Percentiles rank a stretch among this genome's conserved stretches.
These are phyloP conservation scores for Coemansia sp. DNA, from an alignment of 192 early-diverging fungal genomes.

Conservation along the genomic window DNA sequence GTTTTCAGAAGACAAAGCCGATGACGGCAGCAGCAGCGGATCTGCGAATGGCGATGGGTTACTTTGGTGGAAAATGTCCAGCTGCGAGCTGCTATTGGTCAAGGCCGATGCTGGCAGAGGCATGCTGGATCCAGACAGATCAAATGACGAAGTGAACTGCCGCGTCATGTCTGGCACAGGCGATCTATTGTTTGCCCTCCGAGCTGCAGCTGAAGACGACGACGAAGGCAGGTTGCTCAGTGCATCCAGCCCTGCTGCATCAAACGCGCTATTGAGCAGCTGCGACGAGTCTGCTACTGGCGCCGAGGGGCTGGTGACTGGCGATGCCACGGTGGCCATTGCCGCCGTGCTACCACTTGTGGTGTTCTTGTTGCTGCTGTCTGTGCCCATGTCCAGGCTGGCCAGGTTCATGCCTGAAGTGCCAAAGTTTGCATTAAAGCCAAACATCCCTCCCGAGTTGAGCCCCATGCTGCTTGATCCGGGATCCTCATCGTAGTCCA, in stretches of 20 bases:
- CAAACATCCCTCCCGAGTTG: constrained; percentile 49
- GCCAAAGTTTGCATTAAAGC: constrained; percentile 53
- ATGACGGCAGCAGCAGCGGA: constrained; percentile 17
- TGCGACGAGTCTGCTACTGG: constrained; percentile 27
- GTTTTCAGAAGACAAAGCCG: constrained; percentile 23
- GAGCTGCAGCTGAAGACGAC: constrained; percentile 8
- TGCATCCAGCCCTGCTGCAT: constrained; percentile 47
- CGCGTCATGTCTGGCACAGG: constrained; percentile 38
- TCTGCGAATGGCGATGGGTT: constrained; percentile 18
- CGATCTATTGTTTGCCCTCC: constrained; percentile 16
- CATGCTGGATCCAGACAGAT: constrained; percentile 16
- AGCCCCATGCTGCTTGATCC: constrained; percentile 18
- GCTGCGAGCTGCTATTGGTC: constrained; percentile 18
- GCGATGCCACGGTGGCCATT: neutral
- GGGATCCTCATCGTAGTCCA: constrained; percentile 49
- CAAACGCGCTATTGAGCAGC: constrained; percentile 50
- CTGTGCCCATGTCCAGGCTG: constrained; percentile 11
- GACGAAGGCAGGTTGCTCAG: constrained; percentile 35
- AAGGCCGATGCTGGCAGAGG: neutral
- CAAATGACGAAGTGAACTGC: constrained; percentile 48
- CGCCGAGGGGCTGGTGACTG: neutral
- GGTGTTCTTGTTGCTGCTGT: neutral
- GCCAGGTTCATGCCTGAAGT: constrained; percentile 43
- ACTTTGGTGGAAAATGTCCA: constrained; percentile 10
- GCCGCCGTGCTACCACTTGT: neutral